Conservation (phyloP, 495 filamentous ascomycete genomes). For the Xylaria scruposa region DNA sequence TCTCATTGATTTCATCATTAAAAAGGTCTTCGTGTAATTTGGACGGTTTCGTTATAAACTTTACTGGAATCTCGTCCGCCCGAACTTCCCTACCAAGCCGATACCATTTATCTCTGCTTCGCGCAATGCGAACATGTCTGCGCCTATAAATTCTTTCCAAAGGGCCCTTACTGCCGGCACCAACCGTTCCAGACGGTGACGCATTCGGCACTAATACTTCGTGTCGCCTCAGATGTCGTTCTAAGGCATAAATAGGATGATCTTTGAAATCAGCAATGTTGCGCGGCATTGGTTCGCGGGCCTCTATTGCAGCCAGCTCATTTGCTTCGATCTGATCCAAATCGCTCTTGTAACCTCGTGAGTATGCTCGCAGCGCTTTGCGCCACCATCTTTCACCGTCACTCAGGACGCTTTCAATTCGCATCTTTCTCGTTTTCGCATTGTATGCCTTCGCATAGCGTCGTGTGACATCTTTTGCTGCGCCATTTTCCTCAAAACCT, state of each 20-base stretch:
- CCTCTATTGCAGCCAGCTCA: constrained; percentile 73
- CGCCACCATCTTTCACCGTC: constrained; percentile 78
- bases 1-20: constrained; percentile 45
- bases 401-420: constrained; percentile 69
- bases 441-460: constrained; percentile 84
- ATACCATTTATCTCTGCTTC: constrained; percentile 86
- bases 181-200: constrained; percentile 75
- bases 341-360: constrained; percentile 61
- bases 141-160: constrained; percentile 76
- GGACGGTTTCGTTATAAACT: constrained; percentile 60
- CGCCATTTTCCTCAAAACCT: constrained; percentile 78
- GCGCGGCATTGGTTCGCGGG: constrained; percentile 83
- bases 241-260: constrained; percentile 88
- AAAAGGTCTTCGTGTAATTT: constrained; percentile 38
- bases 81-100: constrained; percentile 79
- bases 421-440: constrained; percentile 79
- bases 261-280: constrained; percentile 92
- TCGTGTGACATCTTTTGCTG: constrained; percentile 79
- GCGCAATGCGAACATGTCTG: constrained; percentile 75
- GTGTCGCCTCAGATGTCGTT: constrained; percentile 83
- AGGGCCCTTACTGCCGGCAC: constrained; percentile 63
- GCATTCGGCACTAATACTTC: constrained; percentile 77
- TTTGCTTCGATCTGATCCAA: constrained; percentile 82
- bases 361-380: constrained; percentile 64
- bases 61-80: constrained; percentile 75